These are phyloP conservation scores for Termitomyces titanicus DNA, from an alignment of 768 basidiomycete species.

Conservation along the genomic window DNA sequence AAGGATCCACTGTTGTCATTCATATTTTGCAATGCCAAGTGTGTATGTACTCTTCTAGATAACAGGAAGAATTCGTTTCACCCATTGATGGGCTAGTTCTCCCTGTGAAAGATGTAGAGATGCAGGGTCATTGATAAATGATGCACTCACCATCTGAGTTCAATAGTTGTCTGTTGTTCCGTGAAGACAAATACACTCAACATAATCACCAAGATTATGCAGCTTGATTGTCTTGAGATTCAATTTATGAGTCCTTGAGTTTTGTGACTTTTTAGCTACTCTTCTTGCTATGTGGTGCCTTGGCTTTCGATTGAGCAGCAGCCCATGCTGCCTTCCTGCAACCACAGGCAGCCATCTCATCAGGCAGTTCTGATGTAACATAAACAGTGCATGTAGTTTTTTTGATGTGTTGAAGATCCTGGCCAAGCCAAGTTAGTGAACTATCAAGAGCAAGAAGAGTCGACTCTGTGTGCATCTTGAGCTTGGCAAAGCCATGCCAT, in stretches of 20 bases:
- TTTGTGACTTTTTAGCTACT: neutral
- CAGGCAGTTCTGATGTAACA: conserved; percentile 8
- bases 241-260: neutral
- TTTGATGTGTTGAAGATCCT: no score
- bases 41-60: conserved; percentile 23
- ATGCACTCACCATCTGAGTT: conserved; percentile 28
- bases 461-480: no score
- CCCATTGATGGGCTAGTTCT: conserved; percentile 30
- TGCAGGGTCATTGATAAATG: neutral
- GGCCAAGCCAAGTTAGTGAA: conserved; percentile 10
- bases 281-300: neutral
- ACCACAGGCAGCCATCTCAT: conserved; percentile 2
- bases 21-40: conserved; percentile 20
- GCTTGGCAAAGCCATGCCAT: no score
- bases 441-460: conserved; percentile 6
- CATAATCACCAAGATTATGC: conserved; percentile 33
- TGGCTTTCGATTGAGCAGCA: neutral
- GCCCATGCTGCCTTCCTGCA: no score
- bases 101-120: conserved; percentile 18
- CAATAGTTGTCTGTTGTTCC: conserved; percentile 35
- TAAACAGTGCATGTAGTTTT: conserved; percentile 7
- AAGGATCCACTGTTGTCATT: conserved; percentile 7
- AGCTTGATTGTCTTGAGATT: no score
- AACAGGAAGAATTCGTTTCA: conserved; percentile 28
- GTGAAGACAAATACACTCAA: conserved; percentile 15